These are phyloP conservation scores for Cyclocybe aegerita DNA, from an alignment of 768 basidiomycete species.

Conservation along the genomic window DNA sequence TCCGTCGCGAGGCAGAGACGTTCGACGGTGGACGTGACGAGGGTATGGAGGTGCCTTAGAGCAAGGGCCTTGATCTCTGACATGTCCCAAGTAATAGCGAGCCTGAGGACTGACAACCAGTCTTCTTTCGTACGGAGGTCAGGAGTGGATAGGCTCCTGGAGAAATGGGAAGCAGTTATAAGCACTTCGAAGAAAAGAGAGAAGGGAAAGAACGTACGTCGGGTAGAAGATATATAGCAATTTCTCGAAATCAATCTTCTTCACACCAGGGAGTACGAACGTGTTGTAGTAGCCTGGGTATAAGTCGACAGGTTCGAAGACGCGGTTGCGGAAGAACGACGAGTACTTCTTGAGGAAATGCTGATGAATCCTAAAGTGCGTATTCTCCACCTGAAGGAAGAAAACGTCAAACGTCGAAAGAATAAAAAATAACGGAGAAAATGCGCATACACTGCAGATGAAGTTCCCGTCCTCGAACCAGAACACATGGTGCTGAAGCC, in stretches of 20 bases:
- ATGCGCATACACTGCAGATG: conserved; percentile 15
- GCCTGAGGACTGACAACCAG: conserved; percentile 35
- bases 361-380: conserved; percentile 23
- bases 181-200: neutral
- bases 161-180: neutral
- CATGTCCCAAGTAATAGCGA: conserved; percentile 30
- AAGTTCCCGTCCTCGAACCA: conserved; percentile 20
- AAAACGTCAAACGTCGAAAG: neutral
- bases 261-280: conserved; percentile 32
- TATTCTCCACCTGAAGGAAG: conserved; percentile 18
- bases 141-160: conserved; percentile 25
- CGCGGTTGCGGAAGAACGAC: conserved; percentile 13
- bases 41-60: conserved; percentile 24
- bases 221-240: conserved; percentile 34
- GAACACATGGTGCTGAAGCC: conserved; percentile 8
- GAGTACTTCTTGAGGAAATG: conserved; percentile 28
- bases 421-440: neutral
- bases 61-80: conserved; percentile 28
- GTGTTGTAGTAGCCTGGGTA: conserved; percentile 3
- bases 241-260: conserved; percentile 33
- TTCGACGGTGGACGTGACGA: conserved; percentile 25
- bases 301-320: conserved; percentile 8
- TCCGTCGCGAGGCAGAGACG: conserved; percentile 29
- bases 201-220: conserved; percentile 19
- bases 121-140: conserved; percentile 32